phyloP scores from a whole-genome alignment of 345 rosid species.

The Punica granatum region DNA sequence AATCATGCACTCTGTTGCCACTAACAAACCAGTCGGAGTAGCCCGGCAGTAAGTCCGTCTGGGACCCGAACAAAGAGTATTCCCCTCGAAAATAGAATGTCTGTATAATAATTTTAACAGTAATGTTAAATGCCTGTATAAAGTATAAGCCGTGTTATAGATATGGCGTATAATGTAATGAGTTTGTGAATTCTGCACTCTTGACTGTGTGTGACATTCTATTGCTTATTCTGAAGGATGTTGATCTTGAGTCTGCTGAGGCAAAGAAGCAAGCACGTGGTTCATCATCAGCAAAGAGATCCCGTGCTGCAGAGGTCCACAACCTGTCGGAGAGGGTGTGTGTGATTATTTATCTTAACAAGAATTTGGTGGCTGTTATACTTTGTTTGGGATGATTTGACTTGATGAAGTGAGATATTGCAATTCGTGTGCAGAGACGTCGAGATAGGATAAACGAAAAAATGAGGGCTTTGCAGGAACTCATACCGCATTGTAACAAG shows the following conservation, averaged over 20 bases:
- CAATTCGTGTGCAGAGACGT: slow-evolving; percentile 34
- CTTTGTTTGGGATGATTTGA: neutral
- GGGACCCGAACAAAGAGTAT: neutral
- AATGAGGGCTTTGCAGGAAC: slow-evolving; percentile 63
- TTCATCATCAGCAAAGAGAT: slow-evolving; percentile 60
- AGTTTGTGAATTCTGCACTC: no score
- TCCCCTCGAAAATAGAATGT: no score
- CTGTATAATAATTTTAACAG: no score
- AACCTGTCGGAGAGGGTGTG: slow-evolving; percentile 93
- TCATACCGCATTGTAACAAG: slow-evolving; percentile 55
- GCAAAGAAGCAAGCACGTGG: slow-evolving; percentile 46
- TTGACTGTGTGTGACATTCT: neutral
- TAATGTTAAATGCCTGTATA: no score
- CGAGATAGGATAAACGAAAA: slow-evolving; percentile 59
- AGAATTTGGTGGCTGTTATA: neutral
- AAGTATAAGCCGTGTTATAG: no score
- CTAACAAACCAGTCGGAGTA: no score
- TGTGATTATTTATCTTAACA: neutral
- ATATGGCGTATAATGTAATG: no score
- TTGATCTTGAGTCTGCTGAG: slow-evolving; percentile 49
- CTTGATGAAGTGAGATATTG: neutral
- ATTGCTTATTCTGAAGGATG: slow-evolving; percentile 30
- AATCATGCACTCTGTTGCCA: neutral
- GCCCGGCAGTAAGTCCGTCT: no score
- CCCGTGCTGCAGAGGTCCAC: slow-evolving; percentile 94